Evolutionary conservation across 2,329 filamentous ascomycete genomes (phyloP).

Genomic region (Paecilomyces sp.): DNA sequence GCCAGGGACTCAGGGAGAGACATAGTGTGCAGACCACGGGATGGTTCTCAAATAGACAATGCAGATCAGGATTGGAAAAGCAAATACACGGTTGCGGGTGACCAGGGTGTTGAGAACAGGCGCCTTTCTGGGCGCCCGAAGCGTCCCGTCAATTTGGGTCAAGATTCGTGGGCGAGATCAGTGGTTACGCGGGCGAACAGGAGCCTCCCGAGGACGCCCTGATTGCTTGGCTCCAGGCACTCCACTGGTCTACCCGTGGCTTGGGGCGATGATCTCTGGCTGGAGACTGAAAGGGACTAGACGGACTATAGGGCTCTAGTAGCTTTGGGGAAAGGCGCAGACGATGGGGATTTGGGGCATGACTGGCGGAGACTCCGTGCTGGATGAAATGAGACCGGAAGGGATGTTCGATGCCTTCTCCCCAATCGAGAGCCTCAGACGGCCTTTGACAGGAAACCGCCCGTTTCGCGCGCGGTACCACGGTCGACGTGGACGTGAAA

Average conservation of each 20-base stretch:
- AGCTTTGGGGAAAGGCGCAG: constrained; percentile 12
- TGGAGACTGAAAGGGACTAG: constrained; percentile 7
- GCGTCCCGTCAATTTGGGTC: constrained; percentile 15
- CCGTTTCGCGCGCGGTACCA: constrained; percentile 10
- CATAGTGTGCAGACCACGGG: neutral
- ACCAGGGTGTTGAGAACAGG: neutral
- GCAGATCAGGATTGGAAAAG: neutral
- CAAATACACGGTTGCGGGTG: neutral
- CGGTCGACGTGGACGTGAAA: constrained; percentile 3
- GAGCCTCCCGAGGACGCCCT: neutral
- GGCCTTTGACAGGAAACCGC: constrained; percentile 9
- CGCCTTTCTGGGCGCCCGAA: neutral
- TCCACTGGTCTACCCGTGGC: constrained; percentile 7
- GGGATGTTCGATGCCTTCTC: neutral
- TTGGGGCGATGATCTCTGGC: constrained; percentile 7
- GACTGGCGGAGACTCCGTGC: constrained; percentile 11
- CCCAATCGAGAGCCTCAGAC: constrained; percentile 11
- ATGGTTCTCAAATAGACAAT: neutral
- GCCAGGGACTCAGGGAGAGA: neutral
- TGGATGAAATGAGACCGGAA: constrained; percentile 14
- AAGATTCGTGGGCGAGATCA: neutral
- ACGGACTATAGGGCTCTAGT: neutral
- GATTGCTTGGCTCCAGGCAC: neutral
- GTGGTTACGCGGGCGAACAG: neutral
- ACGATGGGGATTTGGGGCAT: neutral